phyloP scores from a whole-genome alignment of 2,329 filamentous ascomycete genomes.

The Scleromitrula shiraiana region DNA sequence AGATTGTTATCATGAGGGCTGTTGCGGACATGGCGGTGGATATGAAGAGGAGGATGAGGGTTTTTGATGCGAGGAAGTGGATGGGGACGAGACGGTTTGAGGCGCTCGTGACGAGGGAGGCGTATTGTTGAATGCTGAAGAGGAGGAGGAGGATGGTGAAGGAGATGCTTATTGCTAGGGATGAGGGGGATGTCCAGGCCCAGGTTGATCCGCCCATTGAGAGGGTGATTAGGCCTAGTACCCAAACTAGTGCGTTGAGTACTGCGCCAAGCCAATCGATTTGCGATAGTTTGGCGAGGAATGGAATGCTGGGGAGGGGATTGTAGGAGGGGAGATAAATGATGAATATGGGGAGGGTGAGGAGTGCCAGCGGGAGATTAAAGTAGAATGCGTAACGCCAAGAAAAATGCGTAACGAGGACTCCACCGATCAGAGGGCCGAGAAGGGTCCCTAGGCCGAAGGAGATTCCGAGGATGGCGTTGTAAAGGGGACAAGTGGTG shows the following conservation, averaged over 20 bases:
- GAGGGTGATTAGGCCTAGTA: background rate
- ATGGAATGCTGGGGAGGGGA: background rate
- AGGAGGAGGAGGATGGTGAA: background rate
- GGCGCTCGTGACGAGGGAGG: background rate
- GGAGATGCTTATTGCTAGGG: background rate
- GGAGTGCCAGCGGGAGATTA: constrained; percentile 30
- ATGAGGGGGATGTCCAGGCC: background rate
- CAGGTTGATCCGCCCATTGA: background rate
- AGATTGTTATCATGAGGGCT: background rate
- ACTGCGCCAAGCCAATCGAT: constrained; percentile 31
- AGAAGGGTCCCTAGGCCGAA: background rate
- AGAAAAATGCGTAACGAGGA: constrained; percentile 9
- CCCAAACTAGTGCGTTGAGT: constrained; percentile 10
- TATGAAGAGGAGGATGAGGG: background rate
- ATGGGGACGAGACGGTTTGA: background rate
- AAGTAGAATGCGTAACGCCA: constrained; percentile 44
- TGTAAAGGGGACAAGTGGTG: background rate
- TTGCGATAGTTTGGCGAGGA: constrained; percentile 7
- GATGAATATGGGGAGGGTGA: background rate
- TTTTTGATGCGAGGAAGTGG: background rate
- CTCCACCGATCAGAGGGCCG: background rate
- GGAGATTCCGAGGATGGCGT: background rate
- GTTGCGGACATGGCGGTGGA: background rate
- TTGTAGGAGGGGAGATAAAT: background rate
- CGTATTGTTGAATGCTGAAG: background rate